Base-by-base conservation (phyloP, 2,329 filamentous ascomycete species). In the Colletotrichum falcatum region DNA sequence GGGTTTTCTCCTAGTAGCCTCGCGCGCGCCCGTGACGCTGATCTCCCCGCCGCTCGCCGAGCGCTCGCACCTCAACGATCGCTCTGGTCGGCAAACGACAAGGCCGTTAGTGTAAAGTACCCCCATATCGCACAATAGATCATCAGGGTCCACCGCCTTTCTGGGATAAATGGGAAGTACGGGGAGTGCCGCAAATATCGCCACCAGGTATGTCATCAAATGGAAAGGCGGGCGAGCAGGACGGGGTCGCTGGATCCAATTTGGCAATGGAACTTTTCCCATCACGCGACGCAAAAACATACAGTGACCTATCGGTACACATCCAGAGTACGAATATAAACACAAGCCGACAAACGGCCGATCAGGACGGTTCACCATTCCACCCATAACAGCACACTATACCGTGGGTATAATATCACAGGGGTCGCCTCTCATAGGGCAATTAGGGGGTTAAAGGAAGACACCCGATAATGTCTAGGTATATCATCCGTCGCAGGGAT, bases 401-500 rank as follows among this genome's bases (percentile, higher is more conserved):
- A 23, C 30, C 28, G 20, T 20, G 20, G 48, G 28, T 2, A 2
- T 42, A 5, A 54, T 65, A 65, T 65, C 65, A 30, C n/a, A 39
- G 53, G 61, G 37, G 54, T 30, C 9, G 18, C 23, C 54, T 60
- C 54, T 18, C 64, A 54, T 64, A 58, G 51, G 33, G 33, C 0
- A 26, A 26, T 5, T 9, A 8, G 42, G 42, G 61, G 30, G 9
- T 16, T 20, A 23, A 3, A 1, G 23, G 30, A 37, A 23, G 58
- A 35, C 35, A 61, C 54, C 60, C 60, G 30, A 61, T 23, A 12
- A 49, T 30, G 46, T 28, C 54, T n/a, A n/a, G n/a, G n/a, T n/a
- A n/a, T n/a, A 65, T 54, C 7, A 48, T 26, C 20, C 18, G 54
- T 11, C 4, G 33, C 62, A 66, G 28, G 67, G 67, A 58, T 70